Conservation (phyloP, 2,329 filamentous ascomycete genomes). For the Cordyceps pruinosa region DNA sequence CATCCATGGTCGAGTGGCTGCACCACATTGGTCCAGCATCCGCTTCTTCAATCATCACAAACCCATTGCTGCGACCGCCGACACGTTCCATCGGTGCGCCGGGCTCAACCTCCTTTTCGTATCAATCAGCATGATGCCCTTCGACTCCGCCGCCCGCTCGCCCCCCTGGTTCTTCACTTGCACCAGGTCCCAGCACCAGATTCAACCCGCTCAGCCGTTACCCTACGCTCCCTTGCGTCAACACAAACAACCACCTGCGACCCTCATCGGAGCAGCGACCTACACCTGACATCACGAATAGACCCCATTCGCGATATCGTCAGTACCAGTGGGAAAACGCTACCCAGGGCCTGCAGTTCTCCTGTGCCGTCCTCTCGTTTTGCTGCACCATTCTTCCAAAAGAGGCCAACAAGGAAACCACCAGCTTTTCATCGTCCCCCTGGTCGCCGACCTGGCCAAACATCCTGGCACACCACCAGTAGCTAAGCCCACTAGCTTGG, state of each 20-base stretch:
- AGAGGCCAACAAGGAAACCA: neutral
- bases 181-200: neutral
- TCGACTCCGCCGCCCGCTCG: neutral
- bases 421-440: neutral
- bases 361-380: neutral
- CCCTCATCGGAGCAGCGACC: too few species aligned
- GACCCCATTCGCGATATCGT: neutral
- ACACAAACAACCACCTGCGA: too few species aligned
- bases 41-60: neutral
- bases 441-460: neutral
- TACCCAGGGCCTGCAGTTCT: neutral
- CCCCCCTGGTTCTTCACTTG: neutral
- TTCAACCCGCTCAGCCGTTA: neutral
- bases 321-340: too few species aligned
- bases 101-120: neutral
- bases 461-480: neutral
- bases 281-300: neutral
- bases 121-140: neutral
- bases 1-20: too few species aligned
- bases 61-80: neutral
- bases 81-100: neutral
- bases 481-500: neutral
- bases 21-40: neutral
- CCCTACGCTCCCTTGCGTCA: neutral
- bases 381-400: neutral